phyloP scores from a whole-genome alignment of 1,284 basidiomycete species.

The Calocybe gambosa region DNA sequence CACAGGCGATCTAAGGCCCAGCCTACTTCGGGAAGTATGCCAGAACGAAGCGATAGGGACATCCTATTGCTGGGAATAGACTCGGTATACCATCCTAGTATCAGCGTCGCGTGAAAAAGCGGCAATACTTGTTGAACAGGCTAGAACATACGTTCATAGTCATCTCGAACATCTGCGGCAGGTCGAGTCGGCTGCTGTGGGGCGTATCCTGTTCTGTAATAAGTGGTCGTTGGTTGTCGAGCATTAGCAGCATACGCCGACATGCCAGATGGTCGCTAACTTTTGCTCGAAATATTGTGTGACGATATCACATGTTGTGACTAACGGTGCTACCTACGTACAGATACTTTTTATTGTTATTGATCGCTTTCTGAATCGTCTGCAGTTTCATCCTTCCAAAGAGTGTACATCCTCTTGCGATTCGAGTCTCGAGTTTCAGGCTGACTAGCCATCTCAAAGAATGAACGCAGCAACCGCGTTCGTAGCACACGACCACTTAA shows the following conservation, averaged over 20 bases:
- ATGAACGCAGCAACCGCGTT: conserved; percentile 50
- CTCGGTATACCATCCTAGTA: conserved; percentile 75
- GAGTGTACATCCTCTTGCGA: conserved; percentile 74
- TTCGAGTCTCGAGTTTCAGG: conserved; percentile 72
- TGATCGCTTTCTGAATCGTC: conserved; percentile 22
- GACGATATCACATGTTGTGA: not conserved
- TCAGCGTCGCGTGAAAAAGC: conserved; percentile 1
- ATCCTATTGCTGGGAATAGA: conserved; percentile 69
- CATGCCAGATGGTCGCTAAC: conserved; percentile 7
- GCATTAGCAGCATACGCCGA: conserved; percentile 12
- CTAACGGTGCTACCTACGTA: no score
- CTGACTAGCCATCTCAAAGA: conserved; percentile 76
- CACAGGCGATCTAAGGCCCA: conserved; percentile 80
- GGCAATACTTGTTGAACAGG: not conserved
- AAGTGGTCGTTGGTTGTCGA: conserved; percentile 17
- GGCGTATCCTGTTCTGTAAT: conserved; percentile 23
- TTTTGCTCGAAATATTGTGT: not conserved
- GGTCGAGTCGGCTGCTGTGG: conserved; percentile 19
- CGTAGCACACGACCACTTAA: conserved; percentile 39
- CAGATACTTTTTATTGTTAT: not conserved
- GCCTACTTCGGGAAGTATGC: conserved; percentile 66
- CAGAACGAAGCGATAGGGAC: conserved; percentile 72
- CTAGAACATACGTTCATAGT: conserved; percentile 61
- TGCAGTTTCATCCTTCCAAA: conserved; percentile 64
- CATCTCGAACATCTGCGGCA: conserved; percentile 53